Conservation (phyloP, 2,329 filamentous ascomycete species). For the Fusarium veterinarium region DNA sequence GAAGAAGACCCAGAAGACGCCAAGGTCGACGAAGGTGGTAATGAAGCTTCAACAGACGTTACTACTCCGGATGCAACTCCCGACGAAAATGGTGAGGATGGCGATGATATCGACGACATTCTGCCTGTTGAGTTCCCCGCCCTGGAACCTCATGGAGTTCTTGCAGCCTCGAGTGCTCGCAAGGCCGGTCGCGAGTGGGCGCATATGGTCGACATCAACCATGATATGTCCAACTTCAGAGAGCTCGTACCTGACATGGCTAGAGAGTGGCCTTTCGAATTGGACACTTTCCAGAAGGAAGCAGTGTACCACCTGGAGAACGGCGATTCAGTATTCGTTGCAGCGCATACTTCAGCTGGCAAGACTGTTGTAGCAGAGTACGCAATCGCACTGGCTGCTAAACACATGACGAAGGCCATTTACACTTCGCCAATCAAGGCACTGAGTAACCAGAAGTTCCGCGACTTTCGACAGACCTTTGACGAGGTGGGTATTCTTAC, state of each 20-base stretch:
- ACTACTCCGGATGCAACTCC: slow-evolving; percentile 43
- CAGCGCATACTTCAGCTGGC: slow-evolving; percentile 95
- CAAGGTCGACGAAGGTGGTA: slow-evolving; percentile 41
- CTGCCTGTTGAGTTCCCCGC: slow-evolving; percentile 94
- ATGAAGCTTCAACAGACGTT: slow-evolving; percentile 40
- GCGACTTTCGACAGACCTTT: slow-evolving; percentile 90
- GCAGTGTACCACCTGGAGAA: slow-evolving; percentile 97
- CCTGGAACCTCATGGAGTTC: slow-evolving; percentile 82
- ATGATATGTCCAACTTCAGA: slow-evolving; percentile 91
- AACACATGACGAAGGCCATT: slow-evolving; percentile 99
- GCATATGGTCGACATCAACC: slow-evolving; percentile 96
- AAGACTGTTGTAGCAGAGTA: slow-evolving; percentile 99
- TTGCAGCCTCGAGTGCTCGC: slow-evolving; percentile 77
- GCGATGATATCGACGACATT: slow-evolving; percentile 82
- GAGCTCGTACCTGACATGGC: slow-evolving; percentile 98
- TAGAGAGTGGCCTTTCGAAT: slow-evolving; percentile 93
- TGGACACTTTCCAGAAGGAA: slow-evolving; percentile 98
- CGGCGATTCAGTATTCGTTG: slow-evolving; percentile 97
- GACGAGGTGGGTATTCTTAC: slow-evolving; percentile 97
- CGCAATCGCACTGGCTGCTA: slow-evolving; percentile 94
- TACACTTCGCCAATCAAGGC: slow-evolving; percentile 99
- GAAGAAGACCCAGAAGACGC: slow-evolving; percentile 62
- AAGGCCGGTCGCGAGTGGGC: slow-evolving; percentile 91
- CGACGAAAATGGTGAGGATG: slow-evolving; percentile 60
- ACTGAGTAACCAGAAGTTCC: slow-evolving; percentile 97